Evolutionary conservation across 2,329 filamentous ascomycete genomes (phyloP), one percentile per base, ranked within the genome.

Genomic region (Ceratocystiopsis minuta): DNA sequence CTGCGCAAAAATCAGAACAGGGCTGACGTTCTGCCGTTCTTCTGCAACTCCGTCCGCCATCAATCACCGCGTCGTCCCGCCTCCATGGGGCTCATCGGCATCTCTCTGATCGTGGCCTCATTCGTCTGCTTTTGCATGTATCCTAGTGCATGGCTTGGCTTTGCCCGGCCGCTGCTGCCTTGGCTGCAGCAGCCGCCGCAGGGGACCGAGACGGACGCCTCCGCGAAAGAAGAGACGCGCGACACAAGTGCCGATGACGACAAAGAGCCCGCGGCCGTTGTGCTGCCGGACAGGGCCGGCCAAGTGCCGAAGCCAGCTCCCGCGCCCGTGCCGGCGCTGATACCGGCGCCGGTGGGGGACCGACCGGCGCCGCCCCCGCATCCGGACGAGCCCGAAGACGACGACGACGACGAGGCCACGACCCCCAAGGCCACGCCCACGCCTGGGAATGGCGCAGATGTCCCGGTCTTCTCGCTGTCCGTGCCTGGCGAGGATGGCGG

Each of bases 31-130:
- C 33, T 34, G n/a, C 33, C 33, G n/a, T 34, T n/a, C 5, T 14
- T 34, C 14, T 15, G 32, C 32, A 5, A 14, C 32, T 9, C 14
- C n/a, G n/a, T 15, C 33, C 33, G 4, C 33, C 7, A 34, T 18
- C 34, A 7, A 6, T 10, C 24, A 10, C 24, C 20, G 20, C 24
- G 6, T 10, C 24, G 9, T 9, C 24, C 24, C 11, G 5, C 42
- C 45, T 51, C 43, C 41, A 77, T 77, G 72, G 68, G 62, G 48
- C 55, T 75, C 51, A 51, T 78, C 47, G 74, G 71, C 48, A 57
- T 78, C 48, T 74, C 74, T n/a, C 61, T 80, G 48, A 62, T 79
- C 51, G 55, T 79, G 48, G 74, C 68, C 36, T 74, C 74, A 1
- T 58, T 78, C 43, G 64, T 77, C 37, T 70, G 68, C 51, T 56